A percentile compares a stretch with the other conserved stretches of the same genome.
Evolutionary conservation across 2,329 filamentous ascomycete genomes (phyloP).

Genomic region (Hypoxylon sp.): DNA sequence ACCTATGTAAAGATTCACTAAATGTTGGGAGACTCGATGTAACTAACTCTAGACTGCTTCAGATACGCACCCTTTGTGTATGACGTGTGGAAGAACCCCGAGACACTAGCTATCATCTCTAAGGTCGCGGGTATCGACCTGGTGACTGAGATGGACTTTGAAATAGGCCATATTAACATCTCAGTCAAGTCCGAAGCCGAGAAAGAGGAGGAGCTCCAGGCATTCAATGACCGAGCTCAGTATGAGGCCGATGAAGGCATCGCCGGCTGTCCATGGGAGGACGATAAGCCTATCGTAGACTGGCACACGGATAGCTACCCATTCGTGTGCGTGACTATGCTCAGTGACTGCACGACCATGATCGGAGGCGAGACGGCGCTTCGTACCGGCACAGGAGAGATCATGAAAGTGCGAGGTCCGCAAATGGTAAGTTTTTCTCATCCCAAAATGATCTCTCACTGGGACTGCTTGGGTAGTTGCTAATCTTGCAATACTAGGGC

Average conservation of each 20-base stretch:
- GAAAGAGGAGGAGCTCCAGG: constrained; percentile 60
- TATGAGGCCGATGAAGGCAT: constrained; percentile 52
- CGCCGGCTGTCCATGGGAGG: constrained; percentile 57
- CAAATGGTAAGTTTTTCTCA: constrained; percentile 64
- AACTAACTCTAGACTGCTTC: constrained; percentile 38
- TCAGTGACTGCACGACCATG: constrained; percentile 74
- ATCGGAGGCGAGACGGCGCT: constrained; percentile 75
- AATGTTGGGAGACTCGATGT: neutral
- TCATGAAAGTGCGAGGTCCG: constrained; percentile 72
- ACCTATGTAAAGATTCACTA: neutral
- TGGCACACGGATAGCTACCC: constrained; percentile 78
- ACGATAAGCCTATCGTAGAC: constrained; percentile 69
- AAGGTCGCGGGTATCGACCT: constrained; percentile 69
- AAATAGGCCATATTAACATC: constrained; percentile 70
- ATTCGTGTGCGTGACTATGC: constrained; percentile 79
- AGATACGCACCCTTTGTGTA: constrained; percentile 76
- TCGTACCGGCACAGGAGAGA: constrained; percentile 66
- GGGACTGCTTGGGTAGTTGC: constrained; percentile 33
- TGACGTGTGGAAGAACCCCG: constrained; percentile 61
- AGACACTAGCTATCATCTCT: constrained; percentile 64
- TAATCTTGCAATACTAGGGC: constrained; percentile 59
- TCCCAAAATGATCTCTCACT: constrained; percentile 27
- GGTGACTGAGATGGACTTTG: constrained; percentile 67
- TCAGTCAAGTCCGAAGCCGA: constrained; percentile 65
- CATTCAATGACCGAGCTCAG: constrained; percentile 55